Base-by-base conservation (phyloP, 164 flowering plant species). In the Magnolia sinica region DNA sequence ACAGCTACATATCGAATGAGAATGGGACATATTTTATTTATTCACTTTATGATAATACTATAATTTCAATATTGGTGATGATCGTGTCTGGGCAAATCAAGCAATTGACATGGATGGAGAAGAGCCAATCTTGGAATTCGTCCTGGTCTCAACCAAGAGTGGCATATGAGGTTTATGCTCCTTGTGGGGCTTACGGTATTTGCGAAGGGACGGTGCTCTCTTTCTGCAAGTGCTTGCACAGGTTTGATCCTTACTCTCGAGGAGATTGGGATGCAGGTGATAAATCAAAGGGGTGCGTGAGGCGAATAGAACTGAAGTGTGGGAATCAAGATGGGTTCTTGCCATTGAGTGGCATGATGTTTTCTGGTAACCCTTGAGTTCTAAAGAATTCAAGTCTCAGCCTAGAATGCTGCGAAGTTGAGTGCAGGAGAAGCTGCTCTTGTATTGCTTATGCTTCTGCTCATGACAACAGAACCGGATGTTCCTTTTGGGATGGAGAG, bases 251-350 rank as follows among this genome's bases (percentile, higher is more conserved):
- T 0, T 83, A 58, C 23, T 72, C 61, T 4, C 82, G 31, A 2
- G 8, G 66, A 7, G 74, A 76, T 0, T 87, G 90, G 90, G n/a
- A 20, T 0, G 6, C 24, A 8, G 27, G 27, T 1, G 79, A 81
- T 59, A 75, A 80, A 78, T 78, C 86, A 0, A 74, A 18, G 31
- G 92, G 92, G 14, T 91, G 95, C 59, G 79, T 76, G 14, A 74
- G 90, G 72, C 81, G 61, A 24, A 75, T 73, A 1, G 67, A 76
- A 1, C n/a, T 82, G 77, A 51, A 65, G 7, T 89, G 93, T 64
- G 13, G 24, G 0, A 22, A 65, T 16, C 16, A 0, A 2, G 85
- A 85, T n/a, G 81, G 81, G n/a, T 87, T 88, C 75, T 14, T 59
- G 7, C 74, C 68, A 51, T 1, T 76, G 8, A 9, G 5, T 0